Percentiles rank a stretch among this genome's conserved stretches.
Conservation (phyloP, 352 stramenopile species). For the Phytophthora sp. region DNA sequence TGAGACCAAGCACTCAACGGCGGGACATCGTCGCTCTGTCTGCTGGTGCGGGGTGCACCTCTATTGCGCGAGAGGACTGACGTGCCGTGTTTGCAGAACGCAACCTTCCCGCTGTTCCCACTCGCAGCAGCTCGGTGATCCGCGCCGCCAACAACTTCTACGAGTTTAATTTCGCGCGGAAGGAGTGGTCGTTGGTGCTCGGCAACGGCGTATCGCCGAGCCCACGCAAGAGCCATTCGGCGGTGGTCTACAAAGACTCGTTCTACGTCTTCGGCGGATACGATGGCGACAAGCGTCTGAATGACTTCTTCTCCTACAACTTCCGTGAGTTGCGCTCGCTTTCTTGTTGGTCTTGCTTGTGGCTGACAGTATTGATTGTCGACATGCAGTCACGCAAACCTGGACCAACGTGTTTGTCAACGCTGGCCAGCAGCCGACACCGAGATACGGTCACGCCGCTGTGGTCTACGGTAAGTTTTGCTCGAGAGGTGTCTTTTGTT, state of each 20-base stretch:
- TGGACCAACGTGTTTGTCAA: constrained; percentile 80
- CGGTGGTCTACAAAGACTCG: constrained; percentile 90
- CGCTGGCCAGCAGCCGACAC: constrained; percentile 88
- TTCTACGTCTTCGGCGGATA: constrained; percentile 96
- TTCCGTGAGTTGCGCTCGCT: constrained; percentile 74
- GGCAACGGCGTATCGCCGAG: constrained; percentile 73
- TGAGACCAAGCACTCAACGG: constrained; percentile 25
- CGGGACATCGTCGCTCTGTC: constrained; percentile 17
- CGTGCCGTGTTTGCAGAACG: constrained; percentile 17
- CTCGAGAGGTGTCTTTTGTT: neutral
- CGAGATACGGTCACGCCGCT: constrained; percentile 95
- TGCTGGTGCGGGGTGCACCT: constrained; percentile 3
- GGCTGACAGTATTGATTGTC: constrained; percentile 4
- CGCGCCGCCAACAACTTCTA: constrained; percentile 92
- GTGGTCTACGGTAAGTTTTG: constrained; percentile 75
- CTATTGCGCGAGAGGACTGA: neutral
- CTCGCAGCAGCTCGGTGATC: constrained; percentile 24
- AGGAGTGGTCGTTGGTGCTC: constrained; percentile 69
- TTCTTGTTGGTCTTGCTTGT: neutral
- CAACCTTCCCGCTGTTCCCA: constrained; percentile 15
- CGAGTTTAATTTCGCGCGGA: constrained; percentile 89
- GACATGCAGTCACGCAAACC: constrained; percentile 71
- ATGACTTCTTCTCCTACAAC: constrained; percentile 96
- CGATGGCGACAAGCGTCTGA: constrained; percentile 91
- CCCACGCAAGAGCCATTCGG: constrained; percentile 93